Percentiles rank a stretch among this genome's conserved stretches.
Evolutionary conservation across 352 stramenopile genomes (phyloP).

Genomic region (Ophiocytium majus): DNA sequence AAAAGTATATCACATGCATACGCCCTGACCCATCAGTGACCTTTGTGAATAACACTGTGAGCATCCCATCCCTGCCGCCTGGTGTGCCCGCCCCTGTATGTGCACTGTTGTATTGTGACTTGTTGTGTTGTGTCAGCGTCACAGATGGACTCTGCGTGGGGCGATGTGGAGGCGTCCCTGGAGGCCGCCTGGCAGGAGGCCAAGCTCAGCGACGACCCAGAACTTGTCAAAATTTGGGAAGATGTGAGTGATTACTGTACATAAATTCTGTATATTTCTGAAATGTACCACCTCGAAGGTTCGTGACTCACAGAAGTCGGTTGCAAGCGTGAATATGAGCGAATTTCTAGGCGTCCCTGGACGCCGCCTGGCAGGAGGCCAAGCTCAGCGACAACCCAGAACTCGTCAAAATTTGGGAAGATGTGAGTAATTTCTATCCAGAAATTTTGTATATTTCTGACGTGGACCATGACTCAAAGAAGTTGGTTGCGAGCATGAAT

Average conservation of each 20-base stretch:
- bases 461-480: too few species aligned
- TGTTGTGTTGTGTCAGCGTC: neutral
- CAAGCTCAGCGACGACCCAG: slow-evolving; percentile 27
- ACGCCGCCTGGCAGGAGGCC: slow-evolving; percentile 32
- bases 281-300: too few species aligned
- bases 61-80: too few species aligned
- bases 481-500: too few species aligned
- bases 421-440: slow-evolving; percentile 11
- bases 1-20: neutral
- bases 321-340: too few species aligned
- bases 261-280: too few species aligned
- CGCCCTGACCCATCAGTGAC: too few species aligned
- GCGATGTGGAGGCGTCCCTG: slow-evolving; percentile 26
- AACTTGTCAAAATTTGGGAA: slow-evolving; percentile 44
- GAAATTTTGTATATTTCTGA: slow-evolving; percentile 11
- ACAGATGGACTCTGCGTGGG: neutral
- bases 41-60: neutral
- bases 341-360: slow-evolving; percentile 30
- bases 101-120: neutral
- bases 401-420: slow-evolving; percentile 36
- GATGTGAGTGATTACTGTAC: too few species aligned
- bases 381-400: slow-evolving; percentile 30
- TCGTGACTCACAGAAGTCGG: too few species aligned
- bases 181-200: slow-evolving; percentile 37
- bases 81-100: too few species aligned